Base-by-base conservation (phyloP, 2,329 filamentous ascomycete genomes). In the Beauveria varroae region DNA sequence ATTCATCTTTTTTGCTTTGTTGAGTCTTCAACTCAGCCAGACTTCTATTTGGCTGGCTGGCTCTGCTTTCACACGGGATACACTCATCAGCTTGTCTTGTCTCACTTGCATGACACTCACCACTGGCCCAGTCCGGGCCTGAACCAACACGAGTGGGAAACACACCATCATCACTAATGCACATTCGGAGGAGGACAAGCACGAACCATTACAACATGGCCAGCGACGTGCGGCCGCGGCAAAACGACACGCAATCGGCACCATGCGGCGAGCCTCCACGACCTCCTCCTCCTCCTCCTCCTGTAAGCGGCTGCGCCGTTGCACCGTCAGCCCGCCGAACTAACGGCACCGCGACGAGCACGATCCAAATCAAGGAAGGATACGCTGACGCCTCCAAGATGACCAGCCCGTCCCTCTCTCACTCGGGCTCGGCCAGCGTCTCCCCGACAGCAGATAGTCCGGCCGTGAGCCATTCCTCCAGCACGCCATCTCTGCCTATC, bases 101-200 rank as follows among this genome's bases (percentile, higher is more conserved):
- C 10, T 28, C 8, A 12, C 41, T 20, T 49, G 30, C 30, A 58
- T 58, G 44, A 58, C 44, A 50, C 14, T 50, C 44, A 58, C 34
- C 43, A 49, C 55, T 12, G 55, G 55, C 55, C 55, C 55, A 40
- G 6, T 16, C 26, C 34, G 55, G 55, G 55, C 55, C 55, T 49
- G 16, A 58, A 18, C 55, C 30, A 41, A 14, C n/a, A 46, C n/a
- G 10, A 30, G 49, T 34, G 20, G 40, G 16, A 40, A 24, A 14
- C 16, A 49, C 5, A 30, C 5, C 18, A 30, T n/a, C 24, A 24
- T 16, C 26, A 24, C 41, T 5, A 6, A 30, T 40, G 51, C 22
- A 57, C 18, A 47, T 18, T 16, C 16, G 28, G 16, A 43, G 24
- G 14, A 34, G 28, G 26, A 10, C 3, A 18, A 20, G 18, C 6